Base-by-base conservation (phyloP, 805 yeast species). In the Brettanomyces sp. region DNA sequence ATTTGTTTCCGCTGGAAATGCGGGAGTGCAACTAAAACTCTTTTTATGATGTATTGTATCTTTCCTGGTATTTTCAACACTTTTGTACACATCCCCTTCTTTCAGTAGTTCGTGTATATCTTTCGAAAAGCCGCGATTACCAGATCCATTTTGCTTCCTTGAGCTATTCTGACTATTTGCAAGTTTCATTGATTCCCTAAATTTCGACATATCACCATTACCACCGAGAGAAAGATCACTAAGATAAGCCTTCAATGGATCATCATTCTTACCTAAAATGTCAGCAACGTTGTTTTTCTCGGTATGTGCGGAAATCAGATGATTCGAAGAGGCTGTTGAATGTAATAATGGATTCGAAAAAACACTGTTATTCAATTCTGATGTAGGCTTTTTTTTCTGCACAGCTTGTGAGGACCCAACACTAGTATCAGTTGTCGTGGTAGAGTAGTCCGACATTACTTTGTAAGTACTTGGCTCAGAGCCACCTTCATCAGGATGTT, bases 161-260 rank as follows among this genome's bases (percentile, higher is more conserved):
- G 14, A 12, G 14, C n/a, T 13, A 14, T 25, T 39, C 23, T 23
- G 22, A 22, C 28, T 22, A 8, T 18, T 18, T 22, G 28, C 23
- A 21, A 14, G 18, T 23, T 38, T 13, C 34, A 63, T 56, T 2
- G 69, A 63, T 39, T 67, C 64, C 51, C 66, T 60, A 45, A 68
- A 56, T 34, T 65, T 68, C 25, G 58, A 57, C 63, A 62, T 62
- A 50, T 65, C 66, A 23, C 71, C 77, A 57, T 72, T 62, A 25
- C 76, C 64, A 44, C 71, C 71, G 14, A 63, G 52, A 37, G 64
- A 63, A 43, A 68, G 53, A 43, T 69, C 71, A 47, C 73, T 76
- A 44, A 78, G 58, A 2, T 80, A 80, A 3, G 78, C 76, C 33
- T 77, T 70, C 39, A 79, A 58, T 7, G 82, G 82, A 52, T 78